Percentiles rank a stretch among this genome's conserved stretches.
phyloP scores from a whole-genome alignment of 495 filamentous ascomycete genomes.

The Aspergillus homomorphus region DNA sequence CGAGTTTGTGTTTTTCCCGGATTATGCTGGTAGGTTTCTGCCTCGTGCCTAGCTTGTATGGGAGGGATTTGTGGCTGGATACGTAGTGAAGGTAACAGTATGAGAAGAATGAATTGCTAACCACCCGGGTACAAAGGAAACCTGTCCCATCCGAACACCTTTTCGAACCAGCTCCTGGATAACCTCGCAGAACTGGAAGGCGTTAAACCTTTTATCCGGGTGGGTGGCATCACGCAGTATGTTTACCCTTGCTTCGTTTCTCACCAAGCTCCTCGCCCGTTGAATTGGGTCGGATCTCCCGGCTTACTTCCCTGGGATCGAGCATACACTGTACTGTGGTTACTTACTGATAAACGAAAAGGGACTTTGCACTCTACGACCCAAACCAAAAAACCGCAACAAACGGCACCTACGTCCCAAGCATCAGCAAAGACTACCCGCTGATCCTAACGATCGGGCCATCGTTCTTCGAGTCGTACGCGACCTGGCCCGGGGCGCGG shows the following conservation, averaged over 20 bases:
- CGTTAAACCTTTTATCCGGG: constrained; percentile 25
- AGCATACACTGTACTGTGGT: background rate
- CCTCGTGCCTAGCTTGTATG: background rate
- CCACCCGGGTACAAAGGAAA: constrained; percentile 17
- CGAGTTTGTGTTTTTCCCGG: constrained; percentile 29
- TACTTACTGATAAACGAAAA: constrained; percentile 18
- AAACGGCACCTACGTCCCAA: constrained; percentile 51
- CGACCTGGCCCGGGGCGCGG: constrained; percentile 52
- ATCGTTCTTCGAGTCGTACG: constrained; percentile 64
- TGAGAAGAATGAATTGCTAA: too few relatives aligned
- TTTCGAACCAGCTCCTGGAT: constrained; percentile 26
- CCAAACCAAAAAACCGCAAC: constrained; percentile 48
- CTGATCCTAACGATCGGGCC: constrained; percentile 59
- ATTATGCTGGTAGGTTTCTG: constrained; percentile 23
- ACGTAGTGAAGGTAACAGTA: background rate
- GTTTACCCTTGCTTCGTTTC: background rate
- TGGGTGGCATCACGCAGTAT: constrained; percentile 32
- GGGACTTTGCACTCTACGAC: constrained; percentile 61
- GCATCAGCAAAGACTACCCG: constrained; percentile 57
- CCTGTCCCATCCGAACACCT: constrained; percentile 23
- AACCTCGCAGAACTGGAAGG: constrained; percentile 27
- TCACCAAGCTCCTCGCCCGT: too few relatives aligned
- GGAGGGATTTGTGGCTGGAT: background rate
- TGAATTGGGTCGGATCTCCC: too few relatives aligned
- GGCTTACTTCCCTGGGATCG: too few relatives aligned